Percentiles rank a stretch among this genome's conserved stretches.
Evolutionary conservation across 805 yeast species (phyloP).

Genomic region (Metschnikowia dekortorum): DNA sequence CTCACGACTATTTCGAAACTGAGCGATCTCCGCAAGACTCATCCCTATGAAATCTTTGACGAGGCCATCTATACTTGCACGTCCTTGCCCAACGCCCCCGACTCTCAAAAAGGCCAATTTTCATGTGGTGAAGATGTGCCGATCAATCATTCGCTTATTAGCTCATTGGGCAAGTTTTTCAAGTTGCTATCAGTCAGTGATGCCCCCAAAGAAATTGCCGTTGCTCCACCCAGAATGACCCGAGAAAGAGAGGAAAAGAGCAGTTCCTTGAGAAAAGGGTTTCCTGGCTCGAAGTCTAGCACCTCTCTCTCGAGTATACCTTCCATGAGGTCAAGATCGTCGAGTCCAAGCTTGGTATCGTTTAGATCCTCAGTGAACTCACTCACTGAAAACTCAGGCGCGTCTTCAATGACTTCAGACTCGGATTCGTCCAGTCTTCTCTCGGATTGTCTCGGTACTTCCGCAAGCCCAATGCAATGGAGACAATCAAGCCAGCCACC

Average conservation of each 20-base stretch:
- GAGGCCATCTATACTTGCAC: slow-evolving; percentile 52
- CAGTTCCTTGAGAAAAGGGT: slow-evolving; percentile 8
- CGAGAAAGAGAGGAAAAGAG: slow-evolving; percentile 6
- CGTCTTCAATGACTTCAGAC: slow-evolving; percentile 30
- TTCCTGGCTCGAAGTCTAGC: slow-evolving; percentile 31
- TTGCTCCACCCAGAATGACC: slow-evolving; percentile 9
- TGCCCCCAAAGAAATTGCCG: slow-evolving; percentile 7
- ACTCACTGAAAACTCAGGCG: slow-evolving; percentile 29
- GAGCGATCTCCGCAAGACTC: slow-evolving; percentile 44
- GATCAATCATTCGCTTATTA: slow-evolving; percentile 34
- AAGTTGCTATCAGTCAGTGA: slow-evolving; percentile 34
- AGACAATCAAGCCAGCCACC: slow-evolving; percentile 31
- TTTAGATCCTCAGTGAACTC: slow-evolving; percentile 35
- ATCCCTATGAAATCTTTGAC: slow-evolving; percentile 62
- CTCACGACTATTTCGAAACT: slow-evolving; percentile 18
- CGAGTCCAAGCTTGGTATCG: slow-evolving; percentile 38
- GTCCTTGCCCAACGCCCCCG: slow-evolving; percentile 18
- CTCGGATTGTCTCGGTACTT: slow-evolving; percentile 16
- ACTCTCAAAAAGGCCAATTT: neutral
- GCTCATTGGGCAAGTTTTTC: slow-evolving; percentile 29
- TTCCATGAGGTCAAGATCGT: slow-evolving; percentile 29
- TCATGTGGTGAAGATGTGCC: slow-evolving; percentile 8
- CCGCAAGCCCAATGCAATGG: slow-evolving; percentile 10
- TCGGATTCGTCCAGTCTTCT: slow-evolving; percentile 20
- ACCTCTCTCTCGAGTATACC: slow-evolving; percentile 31